Base-by-base conservation (phyloP, 1,284 basidiomycete genomes). In the Phylloboletellus chloephorus region DNA sequence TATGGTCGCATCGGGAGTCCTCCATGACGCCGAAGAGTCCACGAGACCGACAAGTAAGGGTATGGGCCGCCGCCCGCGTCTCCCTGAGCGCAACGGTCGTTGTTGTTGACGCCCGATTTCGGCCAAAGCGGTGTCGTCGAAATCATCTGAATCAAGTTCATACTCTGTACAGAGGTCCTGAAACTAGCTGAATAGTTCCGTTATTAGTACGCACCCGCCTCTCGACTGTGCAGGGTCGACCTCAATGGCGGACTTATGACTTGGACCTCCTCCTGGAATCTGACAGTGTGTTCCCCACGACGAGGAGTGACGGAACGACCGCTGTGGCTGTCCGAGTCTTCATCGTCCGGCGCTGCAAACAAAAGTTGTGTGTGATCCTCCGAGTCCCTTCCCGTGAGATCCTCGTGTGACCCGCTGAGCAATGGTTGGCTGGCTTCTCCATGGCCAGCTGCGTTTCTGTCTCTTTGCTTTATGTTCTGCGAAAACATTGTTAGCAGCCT, bases 91-190 rank as follows among this genome's bases (percentile, higher is more conserved):
- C 5, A 63, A 53, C 19, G 51, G 62, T 23, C 52, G 55, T 23
- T 58, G 61, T 19, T 60, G 60, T 23, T 58, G 61, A 10, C 57
- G 48, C 23, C 57, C 60, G 11, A 72, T 61, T 38, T 69, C 69
- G 3, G 57, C 57, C 17, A 72, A 52, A 29, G 72, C 59, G 5
- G 71, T 68, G 19, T 82, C 80, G 43, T 88, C 84, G 12, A 88
- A 61, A 29, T 85, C 83, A 57, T 88, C 85, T 0, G 76, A 68
- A 53, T 88, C 87, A 23, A 86, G 73, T 13, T 89, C 86, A 60
- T 72, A 89, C 58, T 86, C 86, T 89, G 49, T 4, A 38, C 17
- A 34, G 24, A 35, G 44, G 15, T 52, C 19, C 33, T 43, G 44
- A 46, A 47, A 29, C 37, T 21, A 42, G 17, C 26, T 26, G 33